A percentile compares a stretch with the other conserved stretches of the same genome.
phyloP scores from a whole-genome alignment of 306 rosid genomes.

The Quercus glauca region DNA sequence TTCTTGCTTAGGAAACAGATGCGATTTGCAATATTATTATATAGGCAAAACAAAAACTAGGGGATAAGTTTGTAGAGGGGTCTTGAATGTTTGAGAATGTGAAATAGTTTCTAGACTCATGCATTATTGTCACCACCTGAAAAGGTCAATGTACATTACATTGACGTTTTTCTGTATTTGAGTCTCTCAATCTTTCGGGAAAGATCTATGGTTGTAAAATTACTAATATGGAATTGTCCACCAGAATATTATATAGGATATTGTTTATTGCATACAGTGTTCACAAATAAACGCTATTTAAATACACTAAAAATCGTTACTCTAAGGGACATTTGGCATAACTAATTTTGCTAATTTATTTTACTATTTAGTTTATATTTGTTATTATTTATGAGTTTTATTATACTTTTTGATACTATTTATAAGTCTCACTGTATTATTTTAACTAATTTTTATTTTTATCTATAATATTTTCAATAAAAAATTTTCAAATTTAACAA shows the following conservation, averaged over 20 bases:
- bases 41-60: constrained; percentile 24
- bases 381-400: rapidly evolving
- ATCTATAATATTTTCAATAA: rapidly evolving
- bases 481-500: rapidly evolving
- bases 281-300: too few relatives aligned
- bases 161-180: not conserved
- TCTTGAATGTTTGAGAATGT: constrained; percentile 40
- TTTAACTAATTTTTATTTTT: too few relatives aligned
- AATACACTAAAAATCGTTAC: too few relatives aligned
- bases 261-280: too few relatives aligned
- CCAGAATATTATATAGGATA: too few relatives aligned
- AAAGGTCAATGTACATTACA: not conserved
- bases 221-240: too few relatives aligned
- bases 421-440: rapidly evolving
- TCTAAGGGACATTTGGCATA: too few relatives aligned
- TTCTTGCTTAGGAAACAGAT: not conserved
- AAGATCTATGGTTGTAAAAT: constrained; percentile 15
- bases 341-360: too few relatives aligned
- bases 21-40: constrained; percentile 17
- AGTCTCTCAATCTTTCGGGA: constrained; percentile 45
- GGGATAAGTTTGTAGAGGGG: constrained; percentile 43
- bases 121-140: not conserved
- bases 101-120: constrained; percentile 46
- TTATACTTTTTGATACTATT: too few relatives aligned
- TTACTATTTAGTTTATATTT: too few relatives aligned